Conservation (phyloP, 139 green algal species). For the Zygnema cylindricum region DNA sequence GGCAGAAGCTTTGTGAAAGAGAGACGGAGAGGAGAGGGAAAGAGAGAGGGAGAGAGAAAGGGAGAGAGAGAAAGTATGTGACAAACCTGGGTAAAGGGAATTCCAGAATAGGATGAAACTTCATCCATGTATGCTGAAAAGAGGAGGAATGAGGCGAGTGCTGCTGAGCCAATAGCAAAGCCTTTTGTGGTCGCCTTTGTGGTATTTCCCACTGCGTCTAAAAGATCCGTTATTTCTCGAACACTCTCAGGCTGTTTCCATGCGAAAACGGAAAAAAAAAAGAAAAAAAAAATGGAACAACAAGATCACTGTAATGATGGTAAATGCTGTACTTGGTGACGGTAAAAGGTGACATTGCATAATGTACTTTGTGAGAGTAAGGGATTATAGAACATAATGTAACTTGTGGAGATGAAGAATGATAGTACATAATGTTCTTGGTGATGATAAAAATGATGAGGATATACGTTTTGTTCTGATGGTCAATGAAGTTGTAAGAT, state of each 20-base stretch:
- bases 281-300: no score
- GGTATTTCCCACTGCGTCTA: slow-evolving; percentile 76
- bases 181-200: slow-evolving; percentile 78
- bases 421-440: no score
- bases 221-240: slow-evolving; percentile 68
- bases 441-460: no score
- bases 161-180: slow-evolving; percentile 77
- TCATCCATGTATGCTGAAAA: slow-evolving; percentile 75
- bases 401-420: no score
- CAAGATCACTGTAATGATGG: no score
- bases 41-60: neutral
- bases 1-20: neutral
- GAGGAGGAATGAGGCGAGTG: slow-evolving; percentile 69
- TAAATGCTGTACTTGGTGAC: no score
- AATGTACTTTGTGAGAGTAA: no score
- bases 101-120: slow-evolving; percentile 64
- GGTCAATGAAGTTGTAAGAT: no score
- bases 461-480: no score
- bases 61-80: neutral
- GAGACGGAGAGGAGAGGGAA: neutral
- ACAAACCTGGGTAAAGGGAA: slow-evolving; percentile 56
- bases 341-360: no score
- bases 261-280: no score
- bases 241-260: slow-evolving; percentile 57
- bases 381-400: no score